phyloP scores from a whole-genome alignment of 1,139 yeast genomes.

The Meyerozyma smithsonii region DNA sequence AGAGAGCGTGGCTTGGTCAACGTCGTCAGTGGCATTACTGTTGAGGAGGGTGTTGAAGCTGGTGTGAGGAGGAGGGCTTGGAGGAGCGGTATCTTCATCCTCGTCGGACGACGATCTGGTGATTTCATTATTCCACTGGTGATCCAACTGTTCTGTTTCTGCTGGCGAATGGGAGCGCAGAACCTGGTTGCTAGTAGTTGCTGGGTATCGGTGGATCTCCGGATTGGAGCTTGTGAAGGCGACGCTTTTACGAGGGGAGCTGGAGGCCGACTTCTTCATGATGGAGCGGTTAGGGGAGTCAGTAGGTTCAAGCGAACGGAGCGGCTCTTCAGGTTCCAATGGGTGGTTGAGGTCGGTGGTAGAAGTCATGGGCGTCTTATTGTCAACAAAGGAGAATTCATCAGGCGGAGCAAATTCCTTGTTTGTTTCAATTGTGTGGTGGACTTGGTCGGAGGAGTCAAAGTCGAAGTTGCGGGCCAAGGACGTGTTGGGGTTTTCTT shows the following conservation, averaged over 20 bases:
- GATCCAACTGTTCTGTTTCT: conserved; percentile 2
- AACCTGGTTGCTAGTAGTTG: conserved; percentile 10
- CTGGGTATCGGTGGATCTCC: conserved; percentile 32
- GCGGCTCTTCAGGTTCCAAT: background rate
- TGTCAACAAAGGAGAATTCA: conserved; percentile 24
- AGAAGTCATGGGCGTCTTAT: conserved; percentile 22
- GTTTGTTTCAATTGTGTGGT: conserved; percentile 13
- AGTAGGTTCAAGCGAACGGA: conserved; percentile 6
- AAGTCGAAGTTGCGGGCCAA: conserved; percentile 27
- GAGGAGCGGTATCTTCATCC: conserved; percentile 25
- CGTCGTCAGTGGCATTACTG: conserved; percentile 13
- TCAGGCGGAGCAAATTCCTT: conserved; percentile 15
- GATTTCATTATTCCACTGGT: conserved; percentile 5
- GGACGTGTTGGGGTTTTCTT: conserved; percentile 9
- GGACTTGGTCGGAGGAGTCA: conserved; percentile 16
- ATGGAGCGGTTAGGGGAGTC: conserved; percentile 38
- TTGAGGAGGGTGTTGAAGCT: conserved; percentile 14
- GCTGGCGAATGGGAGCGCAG: conserved; percentile 4
- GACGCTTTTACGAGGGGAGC: conserved; percentile 38
- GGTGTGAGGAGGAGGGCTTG: conserved; percentile 30
- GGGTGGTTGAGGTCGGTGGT: conserved; percentile 17
- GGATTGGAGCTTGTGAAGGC: conserved; percentile 33
- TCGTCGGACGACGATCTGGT: conserved; percentile 11
- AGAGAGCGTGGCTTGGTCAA: conserved; percentile 19
- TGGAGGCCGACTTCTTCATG: conserved; percentile 28